A percentile compares a stretch with the other conserved stretches of the same genome.
phyloP scores from a whole-genome alignment of 768 basidiomycete genomes.

The Rhizopogon roseolus region DNA sequence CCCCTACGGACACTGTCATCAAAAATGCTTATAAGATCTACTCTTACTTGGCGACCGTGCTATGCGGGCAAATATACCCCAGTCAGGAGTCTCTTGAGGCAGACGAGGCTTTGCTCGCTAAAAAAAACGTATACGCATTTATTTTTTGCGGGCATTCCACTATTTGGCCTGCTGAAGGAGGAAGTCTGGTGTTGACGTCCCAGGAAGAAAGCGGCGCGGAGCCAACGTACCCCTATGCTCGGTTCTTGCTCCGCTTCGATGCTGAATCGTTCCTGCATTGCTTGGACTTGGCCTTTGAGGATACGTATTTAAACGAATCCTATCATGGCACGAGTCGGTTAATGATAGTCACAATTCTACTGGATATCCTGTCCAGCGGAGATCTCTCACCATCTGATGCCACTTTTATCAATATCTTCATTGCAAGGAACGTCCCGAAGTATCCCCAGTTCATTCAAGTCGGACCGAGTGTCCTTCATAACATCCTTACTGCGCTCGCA shows the following conservation, averaged over 20 bases:
- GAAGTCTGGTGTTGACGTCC: constrained; percentile 68
- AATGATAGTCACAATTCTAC: constrained; percentile 75
- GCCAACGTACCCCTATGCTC: constrained; percentile 87
- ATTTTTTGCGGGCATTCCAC: constrained; percentile 79
- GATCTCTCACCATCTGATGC: constrained; percentile 55
- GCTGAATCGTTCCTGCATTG: constrained; percentile 92
- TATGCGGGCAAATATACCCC: constrained; percentile 85
- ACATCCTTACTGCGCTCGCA: constrained; percentile 73
- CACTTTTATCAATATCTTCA: constrained; percentile 91
- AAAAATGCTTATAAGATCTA: constrained; percentile 89
- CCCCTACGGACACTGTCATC: constrained; percentile 49
- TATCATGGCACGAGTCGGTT: constrained; percentile 65
- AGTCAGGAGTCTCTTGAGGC: constrained; percentile 66
- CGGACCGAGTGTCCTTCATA: constrained; percentile 53
- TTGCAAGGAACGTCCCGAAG: constrained; percentile 94
- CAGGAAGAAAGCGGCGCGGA: constrained; percentile 72
- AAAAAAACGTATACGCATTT: constrained; percentile 72
- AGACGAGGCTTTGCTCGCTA: constrained; percentile 65
- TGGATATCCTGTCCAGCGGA: constrained; percentile 63
- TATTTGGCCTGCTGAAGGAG: constrained; percentile 76
- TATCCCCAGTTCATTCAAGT: constrained; percentile 80
- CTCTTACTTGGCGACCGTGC: constrained; percentile 75
- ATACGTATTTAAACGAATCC: constrained; percentile 82
- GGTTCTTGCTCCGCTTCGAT: constrained; percentile 81
- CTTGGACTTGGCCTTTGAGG: constrained; percentile 93